Base-by-base conservation (phyloP, 495 filamentous ascomycete species). In the Aspergillus hancockii region DNA sequence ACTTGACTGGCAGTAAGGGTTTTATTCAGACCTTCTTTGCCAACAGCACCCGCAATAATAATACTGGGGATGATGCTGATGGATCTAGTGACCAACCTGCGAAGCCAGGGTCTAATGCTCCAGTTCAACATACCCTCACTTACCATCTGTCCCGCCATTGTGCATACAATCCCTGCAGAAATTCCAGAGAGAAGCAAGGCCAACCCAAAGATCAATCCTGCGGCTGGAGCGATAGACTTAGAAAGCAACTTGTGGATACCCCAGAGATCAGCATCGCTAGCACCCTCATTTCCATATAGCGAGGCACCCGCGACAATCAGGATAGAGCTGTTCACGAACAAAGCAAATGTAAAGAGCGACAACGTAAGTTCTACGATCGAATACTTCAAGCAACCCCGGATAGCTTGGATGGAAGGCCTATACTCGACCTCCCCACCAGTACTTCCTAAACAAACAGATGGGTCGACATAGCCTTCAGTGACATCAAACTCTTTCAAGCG, bases 311-410 rank as follows among this genome's bases (percentile, higher is more conserved):
- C 89, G 19, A 92, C 89, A 68, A 97, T 94, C 49, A 97, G 85
- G 66, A 97, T 96, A 55, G 92, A 82, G 58, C 85, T 89, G 75
- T 96, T 97, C 65, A 97, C 91, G 62, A 97, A 96, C n/a, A 96
- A 83, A 8, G 92, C 92, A 66, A 95, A 94, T 18, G 90, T 90
- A 67, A 93, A 90, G n/a, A 97, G 86, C 0, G 89, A 90, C 32
- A 93, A 61, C 34, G 84, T 69, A 28, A 95, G 79, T 65, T 92
- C 89, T 12, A 84, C 78, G 73, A 93, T 89, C 8, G 89, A 90
- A 72, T 93, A 93, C 53, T 86, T 87, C 64, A 96, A 80, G 61
- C 89, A 95, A 65, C 85, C 81, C 6, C 80, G 83, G 59, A 97
- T 92, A 8, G 92, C 92, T 4, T 83, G 72, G 13, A 93, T 77